Evolutionary conservation across 257 asterid genomes (phyloP), one percentile per base, ranked within the genome.

Genomic region (Paulownia fortunei): DNA sequence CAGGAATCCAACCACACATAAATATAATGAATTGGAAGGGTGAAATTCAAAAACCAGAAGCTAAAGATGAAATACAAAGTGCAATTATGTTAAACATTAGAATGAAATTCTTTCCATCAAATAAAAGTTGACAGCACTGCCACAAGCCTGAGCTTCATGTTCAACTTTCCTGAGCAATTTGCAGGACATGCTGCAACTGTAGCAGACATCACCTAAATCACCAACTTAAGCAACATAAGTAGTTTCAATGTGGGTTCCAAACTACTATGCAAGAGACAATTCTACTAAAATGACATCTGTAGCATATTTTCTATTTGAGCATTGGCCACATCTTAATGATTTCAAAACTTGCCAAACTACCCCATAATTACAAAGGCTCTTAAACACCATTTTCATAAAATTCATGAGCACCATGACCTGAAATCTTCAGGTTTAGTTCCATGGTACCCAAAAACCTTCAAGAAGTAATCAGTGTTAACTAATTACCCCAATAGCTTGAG

Each of bases 281-380:
- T 49, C 61, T 27, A 23, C 76, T 51, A 70, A 51, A 30, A 32
- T 49, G 49, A 1, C 1, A 49, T n/a, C 59, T 26, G 11, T 4
- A 36, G 54, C n/a, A n/a, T n/a, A n/a, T n/a, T n/a, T n/a, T n/a
- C n/a, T n/a, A n/a, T n/a, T n/a, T n/a, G n/a, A n/a, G n/a, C n/a
- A n/a, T n/a, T n/a, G n/a, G n/a, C n/a, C n/a, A n/a, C n/a, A n/a
- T n/a, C n/a, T n/a, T n/a, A n/a, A n/a, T n/a, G n/a, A n/a, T n/a
- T n/a, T n/a, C n/a, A n/a, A n/a, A n/a, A n/a, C n/a, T n/a, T n/a
- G n/a, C n/a, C 78, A 11, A 34, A 5, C 52, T 55, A 18, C 26
- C 66, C 18, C 55, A 36, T 18, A 5, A 72, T 54, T 58, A 55
- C 67, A 59, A 30, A 60, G 21, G 59, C 68, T 73, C 68, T 36